phyloP scores from a whole-genome alignment of 805 yeast species.

The Wickerhamiella kurtzmanii region DNA sequence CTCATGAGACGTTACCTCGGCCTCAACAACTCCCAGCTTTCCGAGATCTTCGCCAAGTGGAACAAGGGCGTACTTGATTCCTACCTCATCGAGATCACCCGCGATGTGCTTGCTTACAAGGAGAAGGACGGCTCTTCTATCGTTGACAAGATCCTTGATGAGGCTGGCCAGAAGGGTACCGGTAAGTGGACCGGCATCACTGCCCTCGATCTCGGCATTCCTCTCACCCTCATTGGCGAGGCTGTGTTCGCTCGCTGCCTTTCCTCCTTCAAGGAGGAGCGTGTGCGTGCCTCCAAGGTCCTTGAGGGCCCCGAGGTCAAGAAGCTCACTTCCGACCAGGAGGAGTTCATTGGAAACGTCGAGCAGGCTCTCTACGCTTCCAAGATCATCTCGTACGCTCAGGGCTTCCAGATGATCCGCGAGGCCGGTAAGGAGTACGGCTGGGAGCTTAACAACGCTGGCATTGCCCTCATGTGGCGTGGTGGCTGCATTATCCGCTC shows the following conservation, averaged over 20 bases:
- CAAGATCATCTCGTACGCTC: constrained; percentile 95
- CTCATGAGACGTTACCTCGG: constrained; percentile 89
- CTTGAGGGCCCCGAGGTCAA: constrained; percentile 69
- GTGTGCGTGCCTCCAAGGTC: constrained; percentile 68
- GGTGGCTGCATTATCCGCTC: constrained; percentile 99
- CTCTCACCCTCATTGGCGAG: constrained; percentile 96
- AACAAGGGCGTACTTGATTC: constrained; percentile 96
- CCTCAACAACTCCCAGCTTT: constrained; percentile 79
- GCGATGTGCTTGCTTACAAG: constrained; percentile 80
- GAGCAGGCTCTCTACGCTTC: constrained; percentile 98
- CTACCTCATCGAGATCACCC: constrained; percentile 90
- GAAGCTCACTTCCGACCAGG: constrained; percentile 57
- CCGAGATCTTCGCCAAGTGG: constrained; percentile 85
- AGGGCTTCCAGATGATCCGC: constrained; percentile 98
- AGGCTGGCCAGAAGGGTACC: constrained; percentile 99
- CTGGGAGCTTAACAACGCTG: constrained; percentile 96
- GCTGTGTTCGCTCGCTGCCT: constrained; percentile 95
- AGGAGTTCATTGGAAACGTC: constrained; percentile 77
- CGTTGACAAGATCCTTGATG: constrained; percentile 90
- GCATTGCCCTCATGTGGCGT: constrained; percentile 99
- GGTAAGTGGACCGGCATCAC: constrained; percentile 99
- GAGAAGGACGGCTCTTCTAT: constrained; percentile 86
- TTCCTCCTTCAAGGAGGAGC: constrained; percentile 84
- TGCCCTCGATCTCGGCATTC: constrained; percentile 95
- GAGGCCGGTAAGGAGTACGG: constrained; percentile 95